Evolutionary conservation across 352 stramenopile genomes (phyloP), one percentile per base, ranked within the genome.

Genomic region (Blastocystis sp.): DNA sequence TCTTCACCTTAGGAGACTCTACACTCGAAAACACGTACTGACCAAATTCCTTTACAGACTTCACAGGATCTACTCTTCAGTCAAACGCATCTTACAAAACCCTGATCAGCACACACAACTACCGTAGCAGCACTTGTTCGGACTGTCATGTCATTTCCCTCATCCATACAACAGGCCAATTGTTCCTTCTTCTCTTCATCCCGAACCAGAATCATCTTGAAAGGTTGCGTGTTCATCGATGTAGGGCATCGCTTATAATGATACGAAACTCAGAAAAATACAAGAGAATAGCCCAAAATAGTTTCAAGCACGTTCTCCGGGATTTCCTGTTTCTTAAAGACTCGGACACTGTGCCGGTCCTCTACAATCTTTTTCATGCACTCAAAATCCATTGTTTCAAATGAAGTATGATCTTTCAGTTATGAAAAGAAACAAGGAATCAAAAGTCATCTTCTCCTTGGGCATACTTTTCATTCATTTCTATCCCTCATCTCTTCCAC

Each of bases 211-310:
- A 87, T 61, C 27, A 63, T 39, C 37, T 87, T 87, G 65, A 54
- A 87, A 29, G 77, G 77, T 43, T 87, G 77, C 2, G 57, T 27
- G 49, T 87, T 87, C 59, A 87, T 42, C 19, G 77, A 87, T 19
- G 77, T 77, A 42, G 77, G 77, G 27, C 71, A 83, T 51, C 71
- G 32, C 71, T 83, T n/a, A 24, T 7, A 61, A 49, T 65, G 29
- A 21, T 11, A 27, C 29, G 2, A 32, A 66, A n/a, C 43, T n/a
- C 1, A 46, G 1, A 42, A 9, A 58, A 37, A 12, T 37, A 83
- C 71, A 7, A 83, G 27, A 46, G 71, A 83, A 43, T 83, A 83
- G 16, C 71, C 71, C 46, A 83, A 37, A 66, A 83, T 83, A 9
- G 56, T 54, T 49, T 83, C 71, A 0, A 83, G 51, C 16, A 83